Percentiles rank a stretch among this genome's conserved stretches.
These are phyloP conservation scores for Avena insularis DNA, from an alignment of 176 grass and related monocot species.

Conservation along the genomic window DNA sequence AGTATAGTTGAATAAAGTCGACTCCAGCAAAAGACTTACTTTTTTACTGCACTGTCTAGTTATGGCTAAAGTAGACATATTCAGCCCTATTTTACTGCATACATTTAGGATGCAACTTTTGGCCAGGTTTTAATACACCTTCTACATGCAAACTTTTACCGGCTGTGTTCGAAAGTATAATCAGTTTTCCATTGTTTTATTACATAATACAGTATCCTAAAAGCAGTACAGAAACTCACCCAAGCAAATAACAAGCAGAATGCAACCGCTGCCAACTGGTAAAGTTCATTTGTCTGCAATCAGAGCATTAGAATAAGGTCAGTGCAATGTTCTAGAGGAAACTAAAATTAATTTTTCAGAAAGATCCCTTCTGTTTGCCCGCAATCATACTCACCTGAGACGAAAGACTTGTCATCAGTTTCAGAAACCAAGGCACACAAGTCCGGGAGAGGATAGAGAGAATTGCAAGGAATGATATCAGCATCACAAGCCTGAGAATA, in stretches of 20 bases:
- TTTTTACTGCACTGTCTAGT: background rate
- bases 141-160: constrained; percentile 19
- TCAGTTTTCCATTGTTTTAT: background rate
- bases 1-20: background rate
- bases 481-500: constrained; percentile 73
- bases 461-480: constrained; percentile 84
- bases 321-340: constrained; percentile 31
- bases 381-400: constrained; percentile 67
- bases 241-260: constrained; percentile 99
- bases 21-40: background rate
- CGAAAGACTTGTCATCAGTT: constrained; percentile 98
- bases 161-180: background rate
- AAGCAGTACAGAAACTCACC: constrained; percentile 64
- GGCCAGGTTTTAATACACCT: background rate
- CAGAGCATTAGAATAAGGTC: constrained; percentile 37
- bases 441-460: constrained; percentile 89
- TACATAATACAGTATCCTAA: background rate
- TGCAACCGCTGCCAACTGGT: constrained; percentile 94
- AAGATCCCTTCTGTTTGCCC: background rate
- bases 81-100: background rate
- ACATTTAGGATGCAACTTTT: constrained; percentile 11
- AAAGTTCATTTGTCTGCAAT: constrained; percentile 97
- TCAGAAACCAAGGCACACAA: constrained; percentile 96
- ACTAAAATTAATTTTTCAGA: constrained; percentile 25
- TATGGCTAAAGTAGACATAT: background rate